A percentile compares a stretch with the other conserved stretches of the same genome.
phyloP scores from a whole-genome alignment of 2,329 filamentous ascomycete species.

The Fusarium cicatricum region DNA sequence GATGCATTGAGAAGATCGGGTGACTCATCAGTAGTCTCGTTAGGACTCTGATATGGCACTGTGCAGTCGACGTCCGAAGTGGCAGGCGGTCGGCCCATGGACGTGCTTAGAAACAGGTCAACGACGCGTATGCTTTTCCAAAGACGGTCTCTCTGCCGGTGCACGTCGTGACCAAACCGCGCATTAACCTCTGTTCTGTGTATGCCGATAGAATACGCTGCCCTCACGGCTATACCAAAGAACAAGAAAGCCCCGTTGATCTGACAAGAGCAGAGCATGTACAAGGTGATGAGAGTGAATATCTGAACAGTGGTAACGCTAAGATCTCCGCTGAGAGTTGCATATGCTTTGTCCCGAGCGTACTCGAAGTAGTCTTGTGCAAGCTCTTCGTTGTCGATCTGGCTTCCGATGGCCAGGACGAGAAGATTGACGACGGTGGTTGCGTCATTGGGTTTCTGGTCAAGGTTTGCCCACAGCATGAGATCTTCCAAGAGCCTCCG shows the following conservation, averaged over 20 bases:
- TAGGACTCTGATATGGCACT: slow-evolving; percentile 53
- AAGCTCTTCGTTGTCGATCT: slow-evolving; percentile 51
- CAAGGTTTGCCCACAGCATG: slow-evolving; percentile 51
- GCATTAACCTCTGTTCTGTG: slow-evolving; percentile 63
- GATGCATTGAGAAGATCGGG: slow-evolving; percentile 60
- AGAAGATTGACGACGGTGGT: slow-evolving; percentile 57
- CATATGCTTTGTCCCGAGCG: slow-evolving; percentile 56
- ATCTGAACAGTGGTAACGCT: slow-evolving; percentile 60
- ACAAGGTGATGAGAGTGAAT: slow-evolving; percentile 60
- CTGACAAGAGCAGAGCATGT: slow-evolving; percentile 63
- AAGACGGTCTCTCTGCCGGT: slow-evolving; percentile 56
- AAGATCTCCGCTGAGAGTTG: slow-evolving; percentile 55
- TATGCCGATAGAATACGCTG: slow-evolving; percentile 61
- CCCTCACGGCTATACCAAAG: slow-evolving; percentile 61
- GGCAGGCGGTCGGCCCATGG: slow-evolving; percentile 63
- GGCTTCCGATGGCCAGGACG: slow-evolving; percentile 59
- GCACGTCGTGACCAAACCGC: slow-evolving; percentile 56
- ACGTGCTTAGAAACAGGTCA: slow-evolving; percentile 61
- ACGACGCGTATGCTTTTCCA: slow-evolving; percentile 63
- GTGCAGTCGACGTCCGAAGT: slow-evolving; percentile 64
- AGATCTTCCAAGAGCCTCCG: slow-evolving; percentile 51
- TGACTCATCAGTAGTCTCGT: slow-evolving; percentile 48
- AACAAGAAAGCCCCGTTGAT: slow-evolving; percentile 64
- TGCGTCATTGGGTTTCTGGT: slow-evolving; percentile 47
- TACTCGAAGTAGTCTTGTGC: slow-evolving; percentile 60